phyloP scores from a whole-genome alignment of 352 stramenopile species.

The Globisporangium recalcitrans region DNA sequence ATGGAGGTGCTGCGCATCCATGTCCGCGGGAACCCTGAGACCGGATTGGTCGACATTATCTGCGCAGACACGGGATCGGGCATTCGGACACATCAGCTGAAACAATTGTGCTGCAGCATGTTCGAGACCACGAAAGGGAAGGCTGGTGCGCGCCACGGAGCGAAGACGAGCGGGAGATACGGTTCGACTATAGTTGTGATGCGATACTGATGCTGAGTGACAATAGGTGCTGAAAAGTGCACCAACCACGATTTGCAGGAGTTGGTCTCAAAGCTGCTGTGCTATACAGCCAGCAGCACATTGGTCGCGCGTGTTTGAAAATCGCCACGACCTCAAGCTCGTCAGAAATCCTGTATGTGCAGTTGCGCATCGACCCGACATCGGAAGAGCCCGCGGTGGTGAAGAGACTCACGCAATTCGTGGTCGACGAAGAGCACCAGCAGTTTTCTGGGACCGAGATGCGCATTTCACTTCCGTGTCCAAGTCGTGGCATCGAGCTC shows the following conservation, averaged over 20 bases:
- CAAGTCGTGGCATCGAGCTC: slow-evolving; percentile 24
- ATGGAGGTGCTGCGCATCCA: slow-evolving; percentile 44
- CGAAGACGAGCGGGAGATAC: slow-evolving; percentile 54
- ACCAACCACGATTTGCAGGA: slow-evolving; percentile 23
- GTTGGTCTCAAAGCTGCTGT: slow-evolving; percentile 72
- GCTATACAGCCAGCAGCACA: slow-evolving; percentile 63
- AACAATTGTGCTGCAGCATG: slow-evolving; percentile 53
- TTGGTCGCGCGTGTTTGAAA: slow-evolving; percentile 33
- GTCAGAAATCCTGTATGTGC: slow-evolving; percentile 56
- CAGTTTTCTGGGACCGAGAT: slow-evolving; percentile 80
- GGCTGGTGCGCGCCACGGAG: background rate
- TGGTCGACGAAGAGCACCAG: slow-evolving; percentile 50
- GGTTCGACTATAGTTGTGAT: slow-evolving; percentile 14
- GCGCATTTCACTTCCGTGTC: slow-evolving; percentile 51
- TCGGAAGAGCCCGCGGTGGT: slow-evolving; percentile 57
- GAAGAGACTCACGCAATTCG: slow-evolving; percentile 53
- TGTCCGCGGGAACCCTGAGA: slow-evolving; percentile 25
- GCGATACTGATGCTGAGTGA: background rate
- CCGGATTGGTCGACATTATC: slow-evolving; percentile 49
- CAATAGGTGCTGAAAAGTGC: slow-evolving; percentile 1
- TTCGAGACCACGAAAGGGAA: slow-evolving; percentile 73
- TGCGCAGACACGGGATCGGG: slow-evolving; percentile 73
- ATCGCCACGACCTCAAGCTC: slow-evolving; percentile 61
- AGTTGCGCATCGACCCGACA: slow-evolving; percentile 61
- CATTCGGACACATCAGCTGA: slow-evolving; percentile 59